These are phyloP conservation scores for Arbutus unedo DNA, from an alignment of 148 eudicot species.

Conservation along the genomic window DNA sequence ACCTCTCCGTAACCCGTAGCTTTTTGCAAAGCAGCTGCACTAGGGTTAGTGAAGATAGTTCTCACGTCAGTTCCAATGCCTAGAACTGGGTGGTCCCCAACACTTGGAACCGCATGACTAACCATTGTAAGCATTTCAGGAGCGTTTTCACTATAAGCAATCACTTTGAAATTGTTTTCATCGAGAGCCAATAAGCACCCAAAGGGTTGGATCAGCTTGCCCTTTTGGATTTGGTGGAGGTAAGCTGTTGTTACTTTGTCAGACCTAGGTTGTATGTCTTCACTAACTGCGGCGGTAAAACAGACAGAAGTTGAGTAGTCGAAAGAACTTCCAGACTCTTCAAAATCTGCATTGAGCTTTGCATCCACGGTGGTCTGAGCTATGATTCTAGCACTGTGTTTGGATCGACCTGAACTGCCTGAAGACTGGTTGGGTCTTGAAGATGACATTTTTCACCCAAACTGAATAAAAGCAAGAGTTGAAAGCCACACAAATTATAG, in stretches of 20 bases:
- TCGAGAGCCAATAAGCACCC: conserved; percentile 87
- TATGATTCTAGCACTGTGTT: conserved; percentile 59
- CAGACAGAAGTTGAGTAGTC: conserved; percentile 80
- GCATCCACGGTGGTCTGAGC: conserved; percentile 87
- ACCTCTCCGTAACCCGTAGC: conserved; percentile 85
- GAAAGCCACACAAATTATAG: not conserved
- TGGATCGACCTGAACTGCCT: conserved; percentile 52
- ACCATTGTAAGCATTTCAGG: conserved; percentile 90
- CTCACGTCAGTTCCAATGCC: conserved; percentile 81
- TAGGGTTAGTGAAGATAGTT: conserved; percentile 70
- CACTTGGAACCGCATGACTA: conserved; percentile 86
- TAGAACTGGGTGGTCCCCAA: conserved; percentile 65
- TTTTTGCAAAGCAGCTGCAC: conserved; percentile 72
- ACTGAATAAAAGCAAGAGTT: not conserved
- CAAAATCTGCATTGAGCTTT: conserved; percentile 80
- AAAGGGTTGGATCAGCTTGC: conserved; percentile 77
- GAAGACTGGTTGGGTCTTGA: conserved; percentile 61
- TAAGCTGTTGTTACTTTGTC: conserved; percentile 74
- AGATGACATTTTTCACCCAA: conserved; percentile 50
- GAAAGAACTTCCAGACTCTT: conserved; percentile 61
- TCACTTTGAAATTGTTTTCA: conserved; percentile 69
- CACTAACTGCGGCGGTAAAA: conserved; percentile 26
- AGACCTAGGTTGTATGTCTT: conserved; percentile 39
- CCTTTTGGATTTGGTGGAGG: conserved; percentile 85
- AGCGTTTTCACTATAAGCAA: conserved; percentile 87